Percentiles rank a stretch among this genome's conserved stretches.
phyloP scores from a whole-genome alignment of 176 grass and related monocot genomes.

The Triticum monococcum region DNA sequence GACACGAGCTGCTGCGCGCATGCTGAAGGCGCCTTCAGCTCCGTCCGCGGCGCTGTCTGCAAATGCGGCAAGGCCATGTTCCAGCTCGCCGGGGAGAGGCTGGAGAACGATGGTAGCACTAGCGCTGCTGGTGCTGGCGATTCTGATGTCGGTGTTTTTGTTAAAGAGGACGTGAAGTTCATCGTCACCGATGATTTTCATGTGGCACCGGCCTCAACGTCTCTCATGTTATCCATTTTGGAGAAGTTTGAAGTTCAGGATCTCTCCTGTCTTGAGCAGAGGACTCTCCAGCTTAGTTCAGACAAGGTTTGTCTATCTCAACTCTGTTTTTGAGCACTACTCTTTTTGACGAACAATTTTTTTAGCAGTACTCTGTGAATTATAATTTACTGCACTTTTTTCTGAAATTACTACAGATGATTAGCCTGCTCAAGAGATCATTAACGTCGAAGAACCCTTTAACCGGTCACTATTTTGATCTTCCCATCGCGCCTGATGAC shows the following conservation, averaged over 20 bases:
- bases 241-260: slow-evolving; percentile 11
- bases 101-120: background rate
- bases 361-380: no score
- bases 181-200: slow-evolving; percentile 34
- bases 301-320: background rate
- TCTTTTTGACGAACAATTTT: no score
- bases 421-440: slow-evolving; percentile 17
- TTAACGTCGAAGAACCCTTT: slow-evolving; percentile 16
- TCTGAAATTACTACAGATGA: background rate
- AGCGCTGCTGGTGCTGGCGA: no score
- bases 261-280: slow-evolving; percentile 19
- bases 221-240: slow-evolving; percentile 18
- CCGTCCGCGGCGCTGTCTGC: no score
- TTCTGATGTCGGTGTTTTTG: slow-evolving; percentile 23
- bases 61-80: no score
- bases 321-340: background rate
- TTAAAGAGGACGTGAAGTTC: slow-evolving; percentile 3
- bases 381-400: no score
- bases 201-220: background rate
- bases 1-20: no score
- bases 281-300: background rate
- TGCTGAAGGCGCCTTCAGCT: no score
- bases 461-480: background rate
- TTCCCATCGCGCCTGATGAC: background rate
- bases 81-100: background rate